phyloP scores from a whole-genome alignment of 2,329 filamentous ascomycete genomes.

The Pestalotiopsis sp. region DNA sequence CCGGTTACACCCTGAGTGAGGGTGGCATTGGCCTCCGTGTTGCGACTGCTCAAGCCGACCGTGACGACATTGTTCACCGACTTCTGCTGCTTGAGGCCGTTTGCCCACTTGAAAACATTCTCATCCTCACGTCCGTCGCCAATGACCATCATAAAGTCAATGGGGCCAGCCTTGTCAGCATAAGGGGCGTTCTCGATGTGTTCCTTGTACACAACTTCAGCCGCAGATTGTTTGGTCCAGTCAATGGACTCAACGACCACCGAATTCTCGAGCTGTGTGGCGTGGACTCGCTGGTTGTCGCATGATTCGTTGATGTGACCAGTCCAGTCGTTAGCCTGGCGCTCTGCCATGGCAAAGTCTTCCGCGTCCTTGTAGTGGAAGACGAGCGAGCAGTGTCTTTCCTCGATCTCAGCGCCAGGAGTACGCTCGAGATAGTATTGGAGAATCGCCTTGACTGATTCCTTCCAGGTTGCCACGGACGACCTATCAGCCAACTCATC shows the following conservation, averaged over 20 bases:
- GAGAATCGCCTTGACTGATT: conserved; percentile 79
- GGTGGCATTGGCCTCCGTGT: conserved; percentile 84
- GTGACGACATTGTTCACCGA: conserved; percentile 74
- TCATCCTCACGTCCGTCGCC: conserved; percentile 94
- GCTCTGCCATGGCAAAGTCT: conserved; percentile 73
- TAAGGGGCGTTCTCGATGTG: conserved; percentile 43
- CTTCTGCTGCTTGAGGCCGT: conserved; percentile 65
- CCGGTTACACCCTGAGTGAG: conserved; percentile 91
- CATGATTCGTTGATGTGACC: conserved; percentile 96
- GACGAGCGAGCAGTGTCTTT: conserved; percentile 87
- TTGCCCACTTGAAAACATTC: conserved; percentile 93
- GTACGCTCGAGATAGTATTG: conserved; percentile 89
- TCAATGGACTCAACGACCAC: conserved; percentile 84
- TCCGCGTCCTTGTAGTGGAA: conserved; percentile 88
- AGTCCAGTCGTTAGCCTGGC: conserved; percentile 86
- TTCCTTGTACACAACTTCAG: conserved; percentile 70
- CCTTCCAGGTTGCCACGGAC: conserved; percentile 78
- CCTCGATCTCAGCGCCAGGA: conserved; percentile 84
- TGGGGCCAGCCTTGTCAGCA: conserved; percentile 37
- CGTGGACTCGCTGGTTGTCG: conserved; percentile 80
- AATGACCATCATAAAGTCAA: conserved; percentile 87
- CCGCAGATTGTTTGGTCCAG: conserved; percentile 86
- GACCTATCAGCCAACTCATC: conserved; percentile 73
- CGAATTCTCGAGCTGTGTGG: conserved; percentile 77
- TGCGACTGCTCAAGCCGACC: conserved; percentile 83